Base-by-base conservation (phyloP, 129 eudicot genomes). In the Flaveria linearis region DNA sequence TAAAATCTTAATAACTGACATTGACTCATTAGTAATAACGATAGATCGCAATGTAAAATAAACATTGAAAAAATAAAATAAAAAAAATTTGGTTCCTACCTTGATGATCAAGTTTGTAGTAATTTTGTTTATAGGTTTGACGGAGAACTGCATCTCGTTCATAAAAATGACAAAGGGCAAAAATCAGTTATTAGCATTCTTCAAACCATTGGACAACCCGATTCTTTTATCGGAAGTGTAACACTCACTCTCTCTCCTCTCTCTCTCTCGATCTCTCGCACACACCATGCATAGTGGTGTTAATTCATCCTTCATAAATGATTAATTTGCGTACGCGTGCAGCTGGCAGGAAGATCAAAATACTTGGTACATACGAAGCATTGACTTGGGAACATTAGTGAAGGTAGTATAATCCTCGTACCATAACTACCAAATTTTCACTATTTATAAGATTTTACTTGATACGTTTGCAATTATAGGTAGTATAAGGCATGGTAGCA, bases 141-240 rank as follows among this genome's bases (percentile, higher is more conserved):
- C 1, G 71, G 83, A 30, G 92, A 88, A 78, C 69, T 85, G 28
- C 92, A 88, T 75, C 13, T 83, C 9, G 86, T 88, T 67, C 92
- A 88, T 43, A 55, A 13, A 7, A 78, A 22, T 65, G 41, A 50
- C 43, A 14, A 10, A 4, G 80, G 74, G 15, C 69, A 43, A 14
- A 26, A 46, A 18, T 88, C 88, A 7, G 92, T 85, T 30, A 53
- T 85, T 50, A 80, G 62, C 13, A 25, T 70, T 53, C 58, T 83
- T 16, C 67, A 79, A 46, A 26, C 33, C 67, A 46, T 71, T 36
- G 92, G 92, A 43, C 72, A 50, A 15, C 25, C 81, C 0, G 91
- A 87, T 73, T 80, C 88, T 43, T 84, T 87, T 65, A 73, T 86
- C 42, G 60, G 25, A 71, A 58, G 71, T 72, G 90, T 84, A 53